Conservation (phyloP, 805 yeast species). For the Pichia membranifaciens region DNA sequence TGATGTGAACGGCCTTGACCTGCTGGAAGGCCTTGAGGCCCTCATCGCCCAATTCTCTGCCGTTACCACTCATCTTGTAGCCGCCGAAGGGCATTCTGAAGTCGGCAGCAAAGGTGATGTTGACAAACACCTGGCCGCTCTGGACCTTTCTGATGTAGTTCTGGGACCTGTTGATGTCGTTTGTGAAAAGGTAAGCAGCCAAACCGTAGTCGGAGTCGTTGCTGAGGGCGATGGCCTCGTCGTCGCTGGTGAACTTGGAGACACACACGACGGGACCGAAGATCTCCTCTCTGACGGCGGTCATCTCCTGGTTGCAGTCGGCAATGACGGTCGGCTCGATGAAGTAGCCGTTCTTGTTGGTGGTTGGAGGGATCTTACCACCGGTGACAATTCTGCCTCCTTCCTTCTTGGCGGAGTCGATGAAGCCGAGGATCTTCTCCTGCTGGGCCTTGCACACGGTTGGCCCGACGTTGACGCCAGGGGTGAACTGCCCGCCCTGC, state of each 20-base stretch:
- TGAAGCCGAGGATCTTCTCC: constrained; percentile 69
- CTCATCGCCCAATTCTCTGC: constrained; percentile 88
- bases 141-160: constrained; percentile 67
- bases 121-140: constrained; percentile 90
- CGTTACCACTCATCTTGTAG: constrained; percentile 83
- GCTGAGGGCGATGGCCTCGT: constrained; percentile 72
- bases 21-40: constrained; percentile 84
- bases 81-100: constrained; percentile 91
- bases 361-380: constrained; percentile 42
- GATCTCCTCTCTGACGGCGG: constrained; percentile 70
- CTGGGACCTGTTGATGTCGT: constrained; percentile 66
- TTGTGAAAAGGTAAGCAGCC: constrained; percentile 87
- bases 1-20: constrained; percentile 72
- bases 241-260: constrained; percentile 73
- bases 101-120: constrained; percentile 86
- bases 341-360: constrained; percentile 52
- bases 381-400: constrained; percentile 77
- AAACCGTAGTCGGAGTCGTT: constrained; percentile 81
- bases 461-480: constrained; percentile 81
- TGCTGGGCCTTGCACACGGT: constrained; percentile 80
- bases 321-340: constrained; percentile 70
- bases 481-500: constrained; percentile 76
- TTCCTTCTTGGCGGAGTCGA: constrained; percentile 70
- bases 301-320: constrained; percentile 61
- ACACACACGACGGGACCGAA: constrained; percentile 91